Evolutionary conservation across 768 basidiomycete genomes (phyloP), one percentile per base, ranked within the genome.

Genomic region (Kwoniella mangroviensis): DNA sequence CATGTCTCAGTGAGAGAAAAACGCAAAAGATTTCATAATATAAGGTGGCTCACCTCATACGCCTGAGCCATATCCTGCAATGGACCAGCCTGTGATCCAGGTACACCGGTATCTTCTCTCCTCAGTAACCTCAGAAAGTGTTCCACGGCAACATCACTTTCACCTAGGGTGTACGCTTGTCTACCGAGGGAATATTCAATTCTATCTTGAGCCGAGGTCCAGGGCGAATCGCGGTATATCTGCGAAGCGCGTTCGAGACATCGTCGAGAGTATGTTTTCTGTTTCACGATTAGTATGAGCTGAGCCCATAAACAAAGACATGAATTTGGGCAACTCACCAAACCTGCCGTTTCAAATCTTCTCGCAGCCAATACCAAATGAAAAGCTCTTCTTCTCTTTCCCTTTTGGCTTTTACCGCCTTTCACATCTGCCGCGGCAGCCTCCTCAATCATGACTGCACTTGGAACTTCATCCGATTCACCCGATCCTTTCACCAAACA

Each of bases 21-120:
- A 34, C 34, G 34, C 34, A 34, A 34, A 34, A 34, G 34, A 34
- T 34, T 34, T 34, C 34, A 7, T 7, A 34, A 34, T 34, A 34
- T 17, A 58, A 15, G 19, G 5, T 12, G 40, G 24, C 86, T 67
- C 79, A 95, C 94, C 79, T 89, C 87, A 75, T 91, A 91, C 5
- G 97, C 93, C 15, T 94, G 88, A 24, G 88, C 87, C 77, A 98
- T 92, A 84, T 99, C 96, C 68, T 96, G 92, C 43, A 98, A 79
- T 6, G 92, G 85, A 68, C 89, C 90, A 67, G 90, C 91, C 56
- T 87, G 86, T 41, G 77, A 75, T 19, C 79, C 79, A 5, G 72
- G 66, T 10, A 73, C 71, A 45, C 74, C 74, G 2, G 68, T 75
- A 54, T 83, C 76, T 59, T 85, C 82, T 41, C 68, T 73, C 3